phyloP scores from a whole-genome alignment of 2,329 filamentous ascomycete genomes.

The Xylaria sp. region DNA sequence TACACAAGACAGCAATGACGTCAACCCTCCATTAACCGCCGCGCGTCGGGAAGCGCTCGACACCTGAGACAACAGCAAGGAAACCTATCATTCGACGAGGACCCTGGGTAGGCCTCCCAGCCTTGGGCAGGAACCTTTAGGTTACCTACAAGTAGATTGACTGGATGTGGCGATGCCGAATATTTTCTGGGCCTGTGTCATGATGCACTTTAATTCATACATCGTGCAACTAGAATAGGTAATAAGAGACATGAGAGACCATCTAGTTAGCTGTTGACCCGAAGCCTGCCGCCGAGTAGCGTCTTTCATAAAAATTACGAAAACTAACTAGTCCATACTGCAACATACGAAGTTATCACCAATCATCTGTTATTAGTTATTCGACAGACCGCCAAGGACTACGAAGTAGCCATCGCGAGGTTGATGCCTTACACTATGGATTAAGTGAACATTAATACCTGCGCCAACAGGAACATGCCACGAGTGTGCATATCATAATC shows the following conservation, averaged over 20 bases:
- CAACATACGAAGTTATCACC: slow-evolving; percentile 1
- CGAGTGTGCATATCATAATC: slow-evolving; percentile 13
- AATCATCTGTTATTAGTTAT: background rate
- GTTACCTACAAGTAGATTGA: too few relatives aligned
- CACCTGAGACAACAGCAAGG: slow-evolving; percentile 2
- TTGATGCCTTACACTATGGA: slow-evolving; percentile 8
- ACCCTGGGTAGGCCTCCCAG: background rate
- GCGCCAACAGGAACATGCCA: slow-evolving; percentile 7
- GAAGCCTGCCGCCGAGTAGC: background rate
- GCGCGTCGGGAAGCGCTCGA: slow-evolving; percentile 18
- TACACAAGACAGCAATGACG: slow-evolving; percentile 28
- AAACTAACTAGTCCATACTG: background rate
- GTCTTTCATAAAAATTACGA: background rate
- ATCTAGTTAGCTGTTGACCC: background rate
- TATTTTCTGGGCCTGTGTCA: background rate
- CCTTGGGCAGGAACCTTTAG: too few relatives aligned
- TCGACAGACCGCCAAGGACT: background rate
- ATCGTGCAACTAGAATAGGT: background rate
- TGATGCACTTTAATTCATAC: background rate
- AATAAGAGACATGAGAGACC: too few relatives aligned
- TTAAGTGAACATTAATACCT: slow-evolving; percentile 1
- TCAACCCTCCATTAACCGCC: slow-evolving; percentile 27
- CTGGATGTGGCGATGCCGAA: slow-evolving; percentile 9
- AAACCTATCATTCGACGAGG: slow-evolving; percentile 9
- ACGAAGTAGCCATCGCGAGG: background rate